Evolutionary conservation across 768 basidiomycete species (phyloP), one percentile per base, ranked within the genome.

Genomic region (Coprinopsis strossmayeri): DNA sequence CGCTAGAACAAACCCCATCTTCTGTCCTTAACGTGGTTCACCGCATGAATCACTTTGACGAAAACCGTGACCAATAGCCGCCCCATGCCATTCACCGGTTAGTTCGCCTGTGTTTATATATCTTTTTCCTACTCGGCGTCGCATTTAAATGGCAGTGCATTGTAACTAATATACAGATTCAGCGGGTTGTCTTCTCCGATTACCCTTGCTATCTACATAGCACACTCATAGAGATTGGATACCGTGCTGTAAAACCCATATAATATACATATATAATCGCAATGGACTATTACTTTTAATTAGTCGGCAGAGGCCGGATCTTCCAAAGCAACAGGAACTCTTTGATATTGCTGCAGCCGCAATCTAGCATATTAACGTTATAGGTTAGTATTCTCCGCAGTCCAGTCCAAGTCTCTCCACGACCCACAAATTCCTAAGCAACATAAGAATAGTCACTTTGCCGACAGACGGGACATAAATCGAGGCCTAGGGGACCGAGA

Each of bases 381-480:
- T 23, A 40, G 17, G 39, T 46, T 44, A 46, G 30, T 37, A 50
- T 42, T 44, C 9, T 12, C n/a, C n/a, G n/a, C n/a, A n/a, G n/a
- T 20, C 37, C 34, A 37, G 24, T 12, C 38, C 23, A 43, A 23
- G 54, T 49, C 45, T 38, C 40, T 43, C 35, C 1, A 3, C 21
- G 4, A 71, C 91, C 61, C 62, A 93, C 87, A 99, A 61, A 63
- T 99, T 99, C 40, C 95, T 80, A 59, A 96, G 77, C n/a, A 99
- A 76, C 91, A 99, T 95, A 61, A 94, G 71, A 55, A 97, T 96
- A 1, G 96, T 99, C 49, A 96, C 88, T 69, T 95, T 96, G 17
- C 96, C 96, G n/a, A 99, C 91, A 3, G 91, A 85, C 7, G 95
- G 93, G 54, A 98, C 76, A 64, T 97, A 97, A 50, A 99, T 72